These are phyloP conservation scores for Linnemannia exigua DNA, from an alignment of 192 early-diverging fungal species.

Conservation along the genomic window DNA sequence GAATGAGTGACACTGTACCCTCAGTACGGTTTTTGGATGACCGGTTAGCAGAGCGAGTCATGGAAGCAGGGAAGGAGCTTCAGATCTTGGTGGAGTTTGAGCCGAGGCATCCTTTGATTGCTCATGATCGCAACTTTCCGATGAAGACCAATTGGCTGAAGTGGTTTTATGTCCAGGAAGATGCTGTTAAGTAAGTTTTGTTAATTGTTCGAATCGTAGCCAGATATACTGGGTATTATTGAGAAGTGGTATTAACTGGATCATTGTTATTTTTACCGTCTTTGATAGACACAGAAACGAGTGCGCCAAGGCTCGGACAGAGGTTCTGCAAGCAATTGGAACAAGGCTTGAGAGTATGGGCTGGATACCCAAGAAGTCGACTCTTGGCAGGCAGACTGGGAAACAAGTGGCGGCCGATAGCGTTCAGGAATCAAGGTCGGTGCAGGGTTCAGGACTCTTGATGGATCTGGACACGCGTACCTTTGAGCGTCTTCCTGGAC, in stretches of 20 bases:
- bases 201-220: not conserved
- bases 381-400: not conserved
- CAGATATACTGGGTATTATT: not conserved
- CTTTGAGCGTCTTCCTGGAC: not conserved
- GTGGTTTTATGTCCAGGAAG: constrained; percentile 29
- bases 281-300: not conserved
- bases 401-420: not conserved
- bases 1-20: not conserved
- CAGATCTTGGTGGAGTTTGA: constrained; percentile 51
- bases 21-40: constrained; percentile 47
- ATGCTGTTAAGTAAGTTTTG: constrained; percentile 26
- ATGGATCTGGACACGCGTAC: not conserved
- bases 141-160: constrained; percentile 14
- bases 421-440: not conserved
- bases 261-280: not conserved
- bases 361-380: constrained; percentile 2
- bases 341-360: constrained; percentile 20
- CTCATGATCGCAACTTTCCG: constrained; percentile 13
- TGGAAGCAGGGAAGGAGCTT: constrained; percentile 61
- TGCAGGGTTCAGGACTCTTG: not conserved
- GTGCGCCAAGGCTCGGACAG: constrained; percentile 8
- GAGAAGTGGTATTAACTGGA: not conserved
- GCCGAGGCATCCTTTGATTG: constrained; percentile 46
- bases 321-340: constrained; percentile 15
- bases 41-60: constrained; percentile 33